A percentile compares a stretch with the other conserved stretches of the same genome.
These are phyloP conservation scores for Cryptococcus sp. DNA, from an alignment of 1,284 basidiomycete species.

Conservation along the genomic window DNA sequence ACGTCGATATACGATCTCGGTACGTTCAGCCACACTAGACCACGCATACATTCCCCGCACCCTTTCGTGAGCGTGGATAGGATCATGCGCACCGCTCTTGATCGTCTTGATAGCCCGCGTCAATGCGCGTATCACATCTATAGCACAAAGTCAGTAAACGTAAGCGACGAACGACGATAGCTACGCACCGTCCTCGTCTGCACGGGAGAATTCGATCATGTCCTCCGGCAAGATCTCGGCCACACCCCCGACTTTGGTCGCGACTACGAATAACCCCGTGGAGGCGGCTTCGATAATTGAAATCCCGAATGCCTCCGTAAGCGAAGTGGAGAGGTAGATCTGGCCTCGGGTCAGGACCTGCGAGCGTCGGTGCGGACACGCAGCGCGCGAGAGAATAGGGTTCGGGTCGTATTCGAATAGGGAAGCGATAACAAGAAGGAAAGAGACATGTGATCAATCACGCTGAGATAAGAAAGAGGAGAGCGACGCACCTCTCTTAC, in stretches of 20 bases:
- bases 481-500: constrained; percentile 68
- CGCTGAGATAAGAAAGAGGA: too few relatives aligned
- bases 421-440: background rate
- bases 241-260: constrained; percentile 90
- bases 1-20: constrained; percentile 76
- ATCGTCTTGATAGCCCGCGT: constrained; percentile 76
- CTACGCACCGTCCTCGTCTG: constrained; percentile 70
- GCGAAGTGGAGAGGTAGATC: constrained; percentile 92
- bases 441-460: too few relatives aligned
- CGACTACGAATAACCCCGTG: constrained; percentile 90
- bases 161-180: background rate
- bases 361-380: background rate
- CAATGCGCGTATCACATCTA: constrained; percentile 83
- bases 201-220: constrained; percentile 91
- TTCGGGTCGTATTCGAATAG: background rate
- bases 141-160: background rate
- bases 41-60: constrained; percentile 86
- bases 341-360: constrained; percentile 80
- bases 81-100: constrained; percentile 69
- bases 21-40: constrained; percentile 74
- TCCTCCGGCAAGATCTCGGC: constrained; percentile 91
- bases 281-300: constrained; percentile 95
- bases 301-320: constrained; percentile 97
- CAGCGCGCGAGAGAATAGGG: too few relatives aligned
- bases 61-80: constrained; percentile 71